Conservation (phyloP, 176 grass and related monocot species). For the Musa troglodytarum region DNA sequence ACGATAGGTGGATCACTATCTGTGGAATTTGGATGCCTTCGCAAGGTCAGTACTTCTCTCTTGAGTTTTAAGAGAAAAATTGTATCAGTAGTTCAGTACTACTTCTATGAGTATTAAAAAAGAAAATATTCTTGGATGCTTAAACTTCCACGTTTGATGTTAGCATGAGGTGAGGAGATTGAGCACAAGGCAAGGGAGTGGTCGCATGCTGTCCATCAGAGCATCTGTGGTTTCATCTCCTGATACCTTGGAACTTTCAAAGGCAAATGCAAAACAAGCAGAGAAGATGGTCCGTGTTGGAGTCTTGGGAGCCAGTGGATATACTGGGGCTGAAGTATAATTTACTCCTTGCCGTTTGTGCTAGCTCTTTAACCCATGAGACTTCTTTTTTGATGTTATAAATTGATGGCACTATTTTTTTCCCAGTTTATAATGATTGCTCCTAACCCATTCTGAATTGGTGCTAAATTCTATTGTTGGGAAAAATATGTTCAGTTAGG, state of each 20-base stretch:
- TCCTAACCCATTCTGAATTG: too few relatives aligned
- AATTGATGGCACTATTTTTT: too few relatives aligned
- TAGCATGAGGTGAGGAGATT: background rate
- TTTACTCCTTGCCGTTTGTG: background rate
- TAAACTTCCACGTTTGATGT: background rate
- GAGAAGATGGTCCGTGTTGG: conserved; percentile 51
- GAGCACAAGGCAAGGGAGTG: background rate
- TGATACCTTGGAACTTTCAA: conserved; percentile 34
- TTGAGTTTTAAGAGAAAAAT: background rate
- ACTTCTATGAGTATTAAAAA: background rate
- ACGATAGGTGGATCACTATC: conserved; percentile 18
- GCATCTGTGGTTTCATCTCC: conserved; percentile 41
- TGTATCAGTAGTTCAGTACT: background rate
- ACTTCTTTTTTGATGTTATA: too few relatives aligned
- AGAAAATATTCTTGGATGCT: conserved; percentile 8
- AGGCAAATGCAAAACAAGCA: conserved; percentile 28
- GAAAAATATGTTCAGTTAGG: too few relatives aligned
- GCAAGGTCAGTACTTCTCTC: conserved; percentile 21
- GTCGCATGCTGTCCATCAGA: conserved; percentile 13
- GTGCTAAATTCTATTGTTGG: too few relatives aligned
- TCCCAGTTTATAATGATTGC: too few relatives aligned
- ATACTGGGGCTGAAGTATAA: conserved; percentile 80
- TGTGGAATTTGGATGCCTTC: conserved; percentile 6
- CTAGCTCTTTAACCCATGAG: background rate
- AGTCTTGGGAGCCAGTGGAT: conserved; percentile 88